phyloP scores from a whole-genome alignment of 2,329 filamentous ascomycete genomes.

The Biscogniauxia sp. region DNA sequence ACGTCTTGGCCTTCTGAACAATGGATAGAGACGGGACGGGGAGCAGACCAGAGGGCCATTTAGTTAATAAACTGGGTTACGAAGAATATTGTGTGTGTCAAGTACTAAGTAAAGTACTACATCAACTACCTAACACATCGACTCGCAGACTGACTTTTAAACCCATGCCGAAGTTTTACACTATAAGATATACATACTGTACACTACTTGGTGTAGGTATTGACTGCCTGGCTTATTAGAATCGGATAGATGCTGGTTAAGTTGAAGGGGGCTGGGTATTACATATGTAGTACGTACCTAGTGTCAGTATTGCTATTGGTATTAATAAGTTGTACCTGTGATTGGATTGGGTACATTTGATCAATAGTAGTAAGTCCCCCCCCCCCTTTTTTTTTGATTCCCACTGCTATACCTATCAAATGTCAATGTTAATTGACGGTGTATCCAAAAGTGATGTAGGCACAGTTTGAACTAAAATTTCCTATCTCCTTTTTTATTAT shows the following conservation, averaged over 20 bases:
- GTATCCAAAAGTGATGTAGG: background rate
- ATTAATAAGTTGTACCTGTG: background rate
- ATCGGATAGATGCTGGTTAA: too few relatives aligned
- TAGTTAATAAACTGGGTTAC: background rate
- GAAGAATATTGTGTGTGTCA: background rate
- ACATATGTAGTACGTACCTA: too few relatives aligned
- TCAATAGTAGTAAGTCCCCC: background rate
- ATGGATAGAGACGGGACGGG: background rate
- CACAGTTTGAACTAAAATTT: background rate
- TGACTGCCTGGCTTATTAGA: too few relatives aligned
- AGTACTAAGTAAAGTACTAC: too few relatives aligned
- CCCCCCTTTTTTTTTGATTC: background rate
- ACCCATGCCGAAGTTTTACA: too few relatives aligned
- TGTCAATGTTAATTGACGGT: background rate
- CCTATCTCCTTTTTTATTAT: background rate
- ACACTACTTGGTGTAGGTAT: too few relatives aligned
- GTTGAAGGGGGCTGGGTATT: too few relatives aligned
- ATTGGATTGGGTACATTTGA: background rate
- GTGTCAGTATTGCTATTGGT: background rate
- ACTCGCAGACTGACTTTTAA: too few relatives aligned
- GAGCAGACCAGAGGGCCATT: background rate
- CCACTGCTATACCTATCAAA: too few relatives aligned
- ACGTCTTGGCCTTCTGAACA: background rate
- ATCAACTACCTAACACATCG: too few relatives aligned
- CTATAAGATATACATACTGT: too few relatives aligned